These are phyloP conservation scores for Aspergillus intermedius DNA, from an alignment of 2,329 filamentous ascomycete genomes.

Conservation along the genomic window DNA sequence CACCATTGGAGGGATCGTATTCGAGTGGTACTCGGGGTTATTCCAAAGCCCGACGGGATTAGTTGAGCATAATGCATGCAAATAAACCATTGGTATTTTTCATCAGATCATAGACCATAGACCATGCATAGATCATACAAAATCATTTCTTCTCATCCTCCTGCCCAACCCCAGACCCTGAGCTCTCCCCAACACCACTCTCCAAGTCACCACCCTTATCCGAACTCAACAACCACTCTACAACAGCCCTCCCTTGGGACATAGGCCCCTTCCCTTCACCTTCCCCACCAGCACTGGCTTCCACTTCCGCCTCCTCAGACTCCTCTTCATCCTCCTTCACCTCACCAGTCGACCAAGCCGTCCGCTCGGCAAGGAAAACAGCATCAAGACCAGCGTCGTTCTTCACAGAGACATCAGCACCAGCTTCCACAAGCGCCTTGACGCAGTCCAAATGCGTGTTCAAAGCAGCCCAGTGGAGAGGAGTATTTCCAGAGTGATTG, in stretches of 20 bases:
- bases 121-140: not conserved
- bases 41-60: slow-evolving; percentile 14
- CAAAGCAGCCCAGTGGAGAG: slow-evolving; percentile 87
- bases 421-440: slow-evolving; percentile 66
- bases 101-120: not conserved
- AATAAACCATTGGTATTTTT: no score
- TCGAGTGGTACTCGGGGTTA: slow-evolving; percentile 8
- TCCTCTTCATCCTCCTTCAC: slow-evolving; percentile 14
- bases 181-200: slow-evolving; percentile 20
- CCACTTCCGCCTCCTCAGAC: slow-evolving; percentile 19
- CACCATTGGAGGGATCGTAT: slow-evolving; percentile 16
- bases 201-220: slow-evolving; percentile 32
- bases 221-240: slow-evolving; percentile 36
- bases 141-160: slow-evolving; percentile 9
- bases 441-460: slow-evolving; percentile 80
- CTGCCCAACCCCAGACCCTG: slow-evolving; percentile 13
- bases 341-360: slow-evolving; percentile 57
- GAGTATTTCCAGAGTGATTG: slow-evolving; percentile 82
- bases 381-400: slow-evolving; percentile 82
- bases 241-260: slow-evolving; percentile 34
- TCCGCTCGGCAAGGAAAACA: slow-evolving; percentile 65
- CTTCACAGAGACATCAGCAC: slow-evolving; percentile 68
- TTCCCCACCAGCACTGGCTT: slow-evolving; percentile 9
- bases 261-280: slow-evolving; percentile 15
- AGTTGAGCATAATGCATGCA: not conserved